These are phyloP conservation scores for Candida andamanensis DNA, from an alignment of 805 yeast genomes.

Conservation along the genomic window DNA sequence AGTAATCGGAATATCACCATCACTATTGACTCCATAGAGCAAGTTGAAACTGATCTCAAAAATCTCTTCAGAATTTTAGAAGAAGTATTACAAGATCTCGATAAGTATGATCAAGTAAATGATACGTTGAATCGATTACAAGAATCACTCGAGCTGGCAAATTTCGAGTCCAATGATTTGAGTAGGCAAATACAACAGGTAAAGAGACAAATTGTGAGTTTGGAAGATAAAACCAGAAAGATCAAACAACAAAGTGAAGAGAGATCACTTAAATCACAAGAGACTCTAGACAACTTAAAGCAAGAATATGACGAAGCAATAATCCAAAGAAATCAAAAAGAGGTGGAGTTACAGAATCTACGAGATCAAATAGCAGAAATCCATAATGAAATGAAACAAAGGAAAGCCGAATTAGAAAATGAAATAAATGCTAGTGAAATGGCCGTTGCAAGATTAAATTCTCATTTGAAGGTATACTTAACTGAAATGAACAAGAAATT, in stretches of 20 bases:
- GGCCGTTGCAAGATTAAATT: conserved; percentile 51
- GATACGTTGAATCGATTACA: conserved; percentile 33
- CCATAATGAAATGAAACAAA: conserved; percentile 37
- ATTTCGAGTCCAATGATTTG: conserved; percentile 34
- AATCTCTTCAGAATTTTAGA: conserved; percentile 46
- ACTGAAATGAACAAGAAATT: conserved; percentile 43
- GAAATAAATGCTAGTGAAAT: conserved; percentile 51
- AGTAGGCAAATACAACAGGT: conserved; percentile 41
- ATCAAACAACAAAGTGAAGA: conserved; percentile 41
- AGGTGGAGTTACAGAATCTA: conserved; percentile 45
- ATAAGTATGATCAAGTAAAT: conserved; percentile 36
- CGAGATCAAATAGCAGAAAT: conserved; percentile 42
- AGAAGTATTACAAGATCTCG: conserved; percentile 43
- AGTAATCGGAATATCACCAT: conserved; percentile 47
- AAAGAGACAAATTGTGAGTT: conserved; percentile 44
- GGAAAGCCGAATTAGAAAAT: conserved; percentile 39
- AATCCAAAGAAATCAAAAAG: conserved; percentile 43
- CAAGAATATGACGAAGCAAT: conserved; percentile 44
- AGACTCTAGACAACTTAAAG: conserved; percentile 38
- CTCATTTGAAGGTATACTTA: conserved; percentile 51
- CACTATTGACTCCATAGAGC: conserved; percentile 54
- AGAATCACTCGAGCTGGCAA: conserved; percentile 36
- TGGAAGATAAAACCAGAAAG: conserved; percentile 44
- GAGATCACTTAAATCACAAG: conserved; percentile 37
- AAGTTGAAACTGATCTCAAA: conserved; percentile 34